Conservation (phyloP, 2,329 filamentous ascomycete genomes). For the Fusarium pilosicola region DNA sequence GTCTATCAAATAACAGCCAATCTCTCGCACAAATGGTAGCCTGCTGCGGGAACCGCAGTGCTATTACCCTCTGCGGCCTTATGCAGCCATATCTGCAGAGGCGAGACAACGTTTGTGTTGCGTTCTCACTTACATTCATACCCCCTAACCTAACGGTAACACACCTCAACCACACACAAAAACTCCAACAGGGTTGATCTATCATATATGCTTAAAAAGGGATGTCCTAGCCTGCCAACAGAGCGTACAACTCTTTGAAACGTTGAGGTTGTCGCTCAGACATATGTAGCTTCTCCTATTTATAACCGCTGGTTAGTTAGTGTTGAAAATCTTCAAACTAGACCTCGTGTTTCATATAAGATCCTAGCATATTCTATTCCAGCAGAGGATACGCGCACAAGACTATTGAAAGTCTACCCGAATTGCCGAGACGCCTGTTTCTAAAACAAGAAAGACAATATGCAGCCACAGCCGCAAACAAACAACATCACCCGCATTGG, state of each 20-base stretch:
- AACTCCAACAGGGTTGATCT: not conserved
- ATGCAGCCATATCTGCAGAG: slow-evolving; percentile 28
- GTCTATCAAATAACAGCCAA: slow-evolving; percentile 18
- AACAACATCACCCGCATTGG: slow-evolving; percentile 8
- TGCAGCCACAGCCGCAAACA: slow-evolving; percentile 27
- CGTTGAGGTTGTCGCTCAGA: not conserved
- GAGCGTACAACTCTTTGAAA: not conserved
- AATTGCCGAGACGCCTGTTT: slow-evolving; percentile 21
- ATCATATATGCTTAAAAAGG: slow-evolving; percentile 17
- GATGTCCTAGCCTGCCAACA: not conserved
- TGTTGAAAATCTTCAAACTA: slow-evolving; percentile 15
- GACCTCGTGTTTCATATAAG: slow-evolving; percentile 23
- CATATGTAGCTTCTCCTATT: slow-evolving; percentile 14
- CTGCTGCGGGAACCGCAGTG: not conserved
- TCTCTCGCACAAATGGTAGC: slow-evolving; percentile 4
- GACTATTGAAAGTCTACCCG: slow-evolving; percentile 17
- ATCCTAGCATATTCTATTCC: slow-evolving; percentile 9
- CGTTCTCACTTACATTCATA: slow-evolving; percentile 13
- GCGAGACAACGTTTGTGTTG: slow-evolving; percentile 1
- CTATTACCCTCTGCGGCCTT: slow-evolving; percentile 12
- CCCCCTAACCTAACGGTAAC: not conserved
- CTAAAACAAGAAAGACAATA: slow-evolving; percentile 1
- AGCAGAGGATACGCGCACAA: slow-evolving; percentile 17
- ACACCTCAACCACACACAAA: slow-evolving; percentile 1
- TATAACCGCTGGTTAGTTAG: slow-evolving; percentile 19